phyloP scores from a whole-genome alignment of 768 basidiomycete species.

The Trametes coccinea region DNA sequence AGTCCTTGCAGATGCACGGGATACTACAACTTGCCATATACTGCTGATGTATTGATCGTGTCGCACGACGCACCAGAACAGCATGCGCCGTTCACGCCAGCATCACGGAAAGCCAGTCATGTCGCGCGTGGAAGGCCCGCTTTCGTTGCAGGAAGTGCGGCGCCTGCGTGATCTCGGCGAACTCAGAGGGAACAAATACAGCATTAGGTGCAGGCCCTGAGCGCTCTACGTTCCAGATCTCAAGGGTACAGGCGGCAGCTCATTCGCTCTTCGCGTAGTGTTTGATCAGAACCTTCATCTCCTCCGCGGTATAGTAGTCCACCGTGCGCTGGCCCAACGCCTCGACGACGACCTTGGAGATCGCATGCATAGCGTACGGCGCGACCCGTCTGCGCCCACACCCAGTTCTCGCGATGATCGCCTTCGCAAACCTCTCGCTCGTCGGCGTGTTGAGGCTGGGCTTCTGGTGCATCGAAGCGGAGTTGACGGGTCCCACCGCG shows the following conservation, averaged over 20 bases:
- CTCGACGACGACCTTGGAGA: slow-evolving; percentile 8
- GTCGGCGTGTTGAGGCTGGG: slow-evolving; percentile 17
- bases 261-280: slow-evolving; percentile 5
- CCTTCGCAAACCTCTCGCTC: slow-evolving; percentile 24
- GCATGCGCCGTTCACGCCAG: no score
- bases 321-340: slow-evolving; percentile 12
- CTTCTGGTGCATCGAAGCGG: slow-evolving; percentile 10
- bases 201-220: no score
- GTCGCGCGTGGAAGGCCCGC: no score
- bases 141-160: no score
- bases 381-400: slow-evolving; percentile 23
- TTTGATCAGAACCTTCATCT: slow-evolving; percentile 12
- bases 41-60: no score
- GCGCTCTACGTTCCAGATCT: no score
- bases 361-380: slow-evolving; percentile 27
- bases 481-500: slow-evolving; percentile 26
- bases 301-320: slow-evolving; percentile 13
- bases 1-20: no score
- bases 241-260: background rate
- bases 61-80: no score
- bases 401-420: slow-evolving; percentile 24
- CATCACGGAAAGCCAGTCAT: no score
- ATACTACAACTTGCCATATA: no score
- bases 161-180: no score
- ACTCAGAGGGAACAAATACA: no score